Base-by-base conservation (phyloP, 2,329 filamentous ascomycete species). In the Pseudophaeomoniella oleicola region DNA sequence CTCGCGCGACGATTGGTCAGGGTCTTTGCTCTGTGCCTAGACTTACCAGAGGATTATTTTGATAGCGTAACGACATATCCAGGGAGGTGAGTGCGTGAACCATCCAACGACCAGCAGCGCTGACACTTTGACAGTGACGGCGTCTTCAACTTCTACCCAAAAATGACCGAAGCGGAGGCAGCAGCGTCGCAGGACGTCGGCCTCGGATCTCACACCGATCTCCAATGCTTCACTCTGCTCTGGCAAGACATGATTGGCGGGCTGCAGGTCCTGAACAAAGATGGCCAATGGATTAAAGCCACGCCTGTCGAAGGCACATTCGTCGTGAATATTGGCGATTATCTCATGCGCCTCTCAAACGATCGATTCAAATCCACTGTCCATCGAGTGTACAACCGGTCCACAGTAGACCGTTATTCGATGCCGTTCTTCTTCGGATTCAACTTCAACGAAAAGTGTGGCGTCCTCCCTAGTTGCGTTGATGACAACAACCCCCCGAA, bases 381-480 rank as follows among this genome's bases (percentile, higher is more conserved):
- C 14, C 60, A 64, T 36, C 50, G 60, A 2, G 59, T 57, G 2
- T 52, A 55, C 31, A 62, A 58, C 40, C 46, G 45, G 35, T 57
- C 52, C 36, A 43, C 44, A 0, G 49, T 48, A 9, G 63, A 64
- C 36, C 54, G 68, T 11, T 64, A 68, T 30, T 70, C 63, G 0
- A 69, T 73, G 64, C 67, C 69, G 1, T 72, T 73, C 47, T 73
- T 73, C 50, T 66, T 72, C 44, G 64, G 63, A 0, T 62, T 71
- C 39, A 69, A 71, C 43, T 66, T 67, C 34, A 66, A 72, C 37
- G 64, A 63, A 18, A 59, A 63, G 13, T 64, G 64, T 38, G 56
- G 59, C 5, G 65, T 71, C 5, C 54, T 70, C 13, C 60, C 63
- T 0, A 65, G 59, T 4, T 71, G 67, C 41, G 52, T 59, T 11